These are phyloP conservation scores for Colletotrichum tropicale DNA, from an alignment of 2,329 filamentous ascomycete genomes.

Conservation along the genomic window DNA sequence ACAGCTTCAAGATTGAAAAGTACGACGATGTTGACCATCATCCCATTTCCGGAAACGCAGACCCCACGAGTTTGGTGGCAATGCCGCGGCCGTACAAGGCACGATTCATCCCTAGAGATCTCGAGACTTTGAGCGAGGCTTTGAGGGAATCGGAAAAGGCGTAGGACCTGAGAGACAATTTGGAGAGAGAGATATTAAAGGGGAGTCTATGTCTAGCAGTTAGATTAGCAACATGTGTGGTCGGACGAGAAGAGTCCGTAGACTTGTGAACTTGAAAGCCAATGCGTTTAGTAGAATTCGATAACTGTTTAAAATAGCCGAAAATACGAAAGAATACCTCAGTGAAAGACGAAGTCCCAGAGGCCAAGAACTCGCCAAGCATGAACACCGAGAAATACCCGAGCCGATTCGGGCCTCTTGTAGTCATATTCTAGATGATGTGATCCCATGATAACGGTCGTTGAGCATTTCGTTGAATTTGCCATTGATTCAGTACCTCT, in stretches of 20 bases:
- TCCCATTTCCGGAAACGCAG: constrained; percentile 62
- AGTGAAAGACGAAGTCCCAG: fast-evolving
- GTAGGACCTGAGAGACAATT: neutral
- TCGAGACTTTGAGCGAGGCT: neutral
- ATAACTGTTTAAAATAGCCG: too few relatives aligned
- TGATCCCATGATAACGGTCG: neutral
- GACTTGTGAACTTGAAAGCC: neutral
- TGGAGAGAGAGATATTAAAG: neutral
- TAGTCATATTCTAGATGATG: neutral
- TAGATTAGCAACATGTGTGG: neutral
- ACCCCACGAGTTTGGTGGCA: constrained; percentile 66
- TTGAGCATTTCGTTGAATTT: fast-evolving
- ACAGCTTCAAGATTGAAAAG: constrained; percentile 63
- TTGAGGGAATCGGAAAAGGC: neutral
- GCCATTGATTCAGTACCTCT: neutral
- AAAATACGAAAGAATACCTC: too few relatives aligned
- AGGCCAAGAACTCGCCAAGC: neutral
- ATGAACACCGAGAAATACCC: neutral
- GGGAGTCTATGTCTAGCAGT: neutral
- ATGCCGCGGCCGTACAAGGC: constrained; percentile 64
- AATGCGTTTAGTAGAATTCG: neutral
- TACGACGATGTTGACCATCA: constrained; percentile 60
- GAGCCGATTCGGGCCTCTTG: neutral
- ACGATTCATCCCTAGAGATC: constrained; percentile 56
- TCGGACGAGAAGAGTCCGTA: neutral